Evolutionary conservation across 1,139 yeast genomes (phyloP).

Genomic region (Blastobotrys apis): DNA sequence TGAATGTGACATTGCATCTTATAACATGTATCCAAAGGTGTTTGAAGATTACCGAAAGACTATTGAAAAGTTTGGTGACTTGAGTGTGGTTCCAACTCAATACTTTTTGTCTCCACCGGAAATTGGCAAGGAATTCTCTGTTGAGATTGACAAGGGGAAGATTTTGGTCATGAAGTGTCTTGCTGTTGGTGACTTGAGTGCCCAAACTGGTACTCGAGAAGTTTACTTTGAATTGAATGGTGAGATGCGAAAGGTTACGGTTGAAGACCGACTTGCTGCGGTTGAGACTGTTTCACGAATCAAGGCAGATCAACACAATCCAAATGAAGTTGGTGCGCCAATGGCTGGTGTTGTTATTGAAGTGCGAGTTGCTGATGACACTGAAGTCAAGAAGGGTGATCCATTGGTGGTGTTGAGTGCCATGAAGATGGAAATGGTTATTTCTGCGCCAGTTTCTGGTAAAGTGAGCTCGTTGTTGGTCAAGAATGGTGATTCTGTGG

Average conservation of each 20-base stretch:
- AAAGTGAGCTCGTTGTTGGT: slow-evolving; percentile 69
- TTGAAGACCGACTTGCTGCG: slow-evolving; percentile 81
- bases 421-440: slow-evolving; percentile 99
- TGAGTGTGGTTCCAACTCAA: slow-evolving; percentile 89
- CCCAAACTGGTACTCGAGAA: slow-evolving; percentile 86
- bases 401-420: slow-evolving; percentile 93
- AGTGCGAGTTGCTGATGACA: slow-evolving; percentile 81
- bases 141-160: slow-evolving; percentile 93
- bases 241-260: slow-evolving; percentile 92
- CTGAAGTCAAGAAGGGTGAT: slow-evolving; percentile 93
- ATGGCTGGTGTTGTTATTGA: slow-evolving; percentile 99
- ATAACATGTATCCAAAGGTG: slow-evolving; percentile 97
- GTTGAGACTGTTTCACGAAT: slow-evolving; percentile 82
- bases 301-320: slow-evolving; percentile 82
- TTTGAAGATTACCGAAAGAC: slow-evolving; percentile 78
- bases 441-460: slow-evolving; percentile 87
- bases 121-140: slow-evolving; percentile 82
- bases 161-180: slow-evolving; percentile 83
- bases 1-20: slow-evolving; percentile 90
- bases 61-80: slow-evolving; percentile 79
- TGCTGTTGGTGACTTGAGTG: slow-evolving; percentile 87
- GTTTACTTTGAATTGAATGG: slow-evolving; percentile 98
- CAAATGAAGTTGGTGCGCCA: slow-evolving; percentile 96
- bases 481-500: slow-evolving; percentile 92
- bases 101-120: slow-evolving; percentile 82